Base-by-base conservation (phyloP, 176 grass and related monocot genomes). In the Lolium rigidum region DNA sequence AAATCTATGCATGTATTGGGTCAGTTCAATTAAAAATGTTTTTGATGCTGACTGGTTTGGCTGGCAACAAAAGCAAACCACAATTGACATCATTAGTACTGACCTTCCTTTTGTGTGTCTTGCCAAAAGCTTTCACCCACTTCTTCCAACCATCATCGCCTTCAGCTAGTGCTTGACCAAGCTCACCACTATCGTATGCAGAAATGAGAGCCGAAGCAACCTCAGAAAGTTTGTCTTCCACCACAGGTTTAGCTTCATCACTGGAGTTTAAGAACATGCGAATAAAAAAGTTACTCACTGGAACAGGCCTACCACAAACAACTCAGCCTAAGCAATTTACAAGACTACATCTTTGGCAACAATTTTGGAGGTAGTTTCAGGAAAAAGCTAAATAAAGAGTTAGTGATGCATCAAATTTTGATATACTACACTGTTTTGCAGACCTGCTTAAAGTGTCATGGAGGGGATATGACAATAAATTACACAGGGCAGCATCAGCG, bases 171-270 rank as follows among this genome's bases (percentile, higher is more conserved):
- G 96, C 90, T 92, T 92, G 84, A 92, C 54, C 49, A 37, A 98
- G 88, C 28, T 98, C 93, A 57, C 92, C 92, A 4, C 86, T 91
- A 86, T 94, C 88, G 31, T 98, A 94, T 4, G 96, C 90, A 80
- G 93, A 77, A 72, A 98, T 90, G 67, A 95, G 89, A 55, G 58
- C 74, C 0, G 37, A 83, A 64, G 92, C 92, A 65, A 98, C 90
- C 67, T 94, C 94, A 74, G 88, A 95, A 86, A 98, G 92, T 82
- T 98, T 92, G 84, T 95, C 96, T 91, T 98, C 90, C 25, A 98
- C 81, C 58, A 98, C 77, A 84, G 91, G 74, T 90, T 98, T 92
- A 77, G 93, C 89, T 89, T 95, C 93, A 21, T 62, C 91, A 86
- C 95, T 95, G 95, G 25, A 83, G 24, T 87, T 85, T 43, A 77